phyloP scores from a whole-genome alignment of 2,329 filamentous ascomycete species.

The Cytospora piceae region DNA sequence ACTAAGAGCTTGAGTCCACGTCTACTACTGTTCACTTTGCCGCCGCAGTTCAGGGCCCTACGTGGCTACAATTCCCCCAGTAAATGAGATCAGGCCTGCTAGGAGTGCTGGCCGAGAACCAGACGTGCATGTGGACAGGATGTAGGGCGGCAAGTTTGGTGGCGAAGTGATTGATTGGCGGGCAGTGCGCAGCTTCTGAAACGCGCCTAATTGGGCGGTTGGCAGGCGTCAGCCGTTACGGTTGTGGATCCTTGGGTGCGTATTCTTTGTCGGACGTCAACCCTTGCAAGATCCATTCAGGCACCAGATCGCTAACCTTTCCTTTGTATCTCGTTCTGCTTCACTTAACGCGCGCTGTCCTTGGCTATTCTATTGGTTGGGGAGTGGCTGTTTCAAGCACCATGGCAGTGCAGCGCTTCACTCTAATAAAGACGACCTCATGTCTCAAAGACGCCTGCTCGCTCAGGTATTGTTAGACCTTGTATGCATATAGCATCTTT shows the following conservation, averaged over 20 bases:
- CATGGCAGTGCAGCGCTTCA: constrained; percentile 5
- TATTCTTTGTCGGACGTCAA: neutral
- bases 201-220: constrained; percentile 1
- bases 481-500: constrained; percentile 1
- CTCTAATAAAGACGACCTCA: neutral
- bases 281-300: constrained; percentile 1
- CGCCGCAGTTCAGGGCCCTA: neutral
- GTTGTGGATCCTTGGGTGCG: too few species aligned
- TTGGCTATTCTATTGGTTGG: constrained; percentile 2
- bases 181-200: neutral
- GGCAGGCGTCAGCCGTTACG: neutral
- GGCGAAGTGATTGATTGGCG: neutral
- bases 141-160: neutral
- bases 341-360: neutral
- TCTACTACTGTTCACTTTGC: neutral
- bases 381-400: neutral
- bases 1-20: neutral
- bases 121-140: neutral
- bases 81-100: neutral
- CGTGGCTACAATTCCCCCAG: neutral
- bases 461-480: neutral
- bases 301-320: neutral
- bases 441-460: constrained; percentile 4
- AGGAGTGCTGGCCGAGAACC: neutral
- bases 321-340: neutral